Conservation (phyloP, 345 rosid species). For the Populus pruinosa region DNA sequence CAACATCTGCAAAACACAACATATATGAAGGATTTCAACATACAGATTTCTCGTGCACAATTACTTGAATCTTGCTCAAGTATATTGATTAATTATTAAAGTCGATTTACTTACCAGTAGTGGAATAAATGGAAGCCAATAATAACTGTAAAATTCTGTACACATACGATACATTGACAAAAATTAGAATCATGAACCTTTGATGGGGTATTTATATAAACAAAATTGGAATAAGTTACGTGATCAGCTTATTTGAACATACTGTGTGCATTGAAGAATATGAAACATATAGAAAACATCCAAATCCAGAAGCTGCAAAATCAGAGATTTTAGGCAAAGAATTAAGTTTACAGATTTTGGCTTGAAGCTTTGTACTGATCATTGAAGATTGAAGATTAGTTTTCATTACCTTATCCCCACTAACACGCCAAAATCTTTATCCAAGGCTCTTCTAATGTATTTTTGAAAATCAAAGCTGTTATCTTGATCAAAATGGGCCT, state of each 20-base stretch:
- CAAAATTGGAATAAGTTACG: not conserved
- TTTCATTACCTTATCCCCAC: slow-evolving; percentile 53
- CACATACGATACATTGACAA: not conserved
- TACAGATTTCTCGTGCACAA: not conserved
- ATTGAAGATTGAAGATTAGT: not conserved
- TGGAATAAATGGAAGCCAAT: slow-evolving; percentile 84
- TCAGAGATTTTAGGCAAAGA: not conserved
- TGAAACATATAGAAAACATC: slow-evolving; percentile 56
- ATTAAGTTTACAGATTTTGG: not conserved
- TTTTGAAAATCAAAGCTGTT: slow-evolving; percentile 70
- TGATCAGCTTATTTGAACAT: slow-evolving; percentile 8
- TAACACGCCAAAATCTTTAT: slow-evolving; percentile 60
- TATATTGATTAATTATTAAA: not conserved
- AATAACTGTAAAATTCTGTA: slow-evolving; percentile 54
- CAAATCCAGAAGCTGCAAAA: slow-evolving; percentile 69
- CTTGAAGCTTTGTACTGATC: not conserved
- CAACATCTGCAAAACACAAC: slow-evolving; percentile 36
- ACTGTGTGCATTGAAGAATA: slow-evolving; percentile 72
- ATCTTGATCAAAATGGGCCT: slow-evolving; percentile 71
- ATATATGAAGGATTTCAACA: not conserved
- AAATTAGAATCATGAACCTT: not conserved
- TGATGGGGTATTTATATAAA: not conserved
- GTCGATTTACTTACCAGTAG: slow-evolving; percentile 47
- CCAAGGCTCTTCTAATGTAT: slow-evolving; percentile 70
- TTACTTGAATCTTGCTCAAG: not conserved